Conservation (phyloP, 192 early-diverging fungal species). For the Spizellomyces punctatus region DNA sequence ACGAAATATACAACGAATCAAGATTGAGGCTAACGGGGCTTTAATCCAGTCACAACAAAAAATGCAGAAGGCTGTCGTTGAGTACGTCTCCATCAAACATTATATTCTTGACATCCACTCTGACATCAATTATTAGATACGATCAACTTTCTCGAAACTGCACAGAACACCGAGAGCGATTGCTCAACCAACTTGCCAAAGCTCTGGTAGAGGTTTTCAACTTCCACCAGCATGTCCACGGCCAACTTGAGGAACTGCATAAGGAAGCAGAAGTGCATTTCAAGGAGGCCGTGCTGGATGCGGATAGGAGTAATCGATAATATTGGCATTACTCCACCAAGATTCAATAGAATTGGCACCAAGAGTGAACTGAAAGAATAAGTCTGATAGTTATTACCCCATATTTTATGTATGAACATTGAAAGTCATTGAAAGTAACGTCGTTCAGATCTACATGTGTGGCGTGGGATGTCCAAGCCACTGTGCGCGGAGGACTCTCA, state of each 20-base stretch:
- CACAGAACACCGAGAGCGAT: slow-evolving; percentile 25
- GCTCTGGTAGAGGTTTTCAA: slow-evolving; percentile 40
- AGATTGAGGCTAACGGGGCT: slow-evolving; percentile 29
- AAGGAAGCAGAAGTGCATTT: slow-evolving; percentile 18
- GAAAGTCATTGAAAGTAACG: no score
- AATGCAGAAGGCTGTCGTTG: slow-evolving; percentile 32
- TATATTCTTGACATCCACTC: not conserved
- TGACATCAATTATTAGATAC: slow-evolving; percentile 31
- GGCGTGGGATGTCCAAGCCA: no score
- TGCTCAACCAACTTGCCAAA: slow-evolving; percentile 35
- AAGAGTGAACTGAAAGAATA: no score
- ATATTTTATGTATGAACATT: no score
- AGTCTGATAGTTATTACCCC: no score
- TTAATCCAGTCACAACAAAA: slow-evolving; percentile 36
- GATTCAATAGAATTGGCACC: no score
- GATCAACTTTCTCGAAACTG: slow-evolving; percentile 35
- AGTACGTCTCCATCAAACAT: slow-evolving; percentile 25
- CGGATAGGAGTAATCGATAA: no score
- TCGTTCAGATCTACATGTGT: no score
- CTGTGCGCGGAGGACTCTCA: no score
- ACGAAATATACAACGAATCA: slow-evolving; percentile 41
- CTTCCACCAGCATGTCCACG: slow-evolving; percentile 42
- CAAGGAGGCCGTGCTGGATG: not conserved
- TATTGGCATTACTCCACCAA: no score
- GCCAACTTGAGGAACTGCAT: slow-evolving; percentile 38